Percentiles rank a stretch among this genome's conserved stretches.
Evolutionary conservation across 805 yeast genomes (phyloP).

Genomic region (Blastobotrys peoriensis): DNA sequence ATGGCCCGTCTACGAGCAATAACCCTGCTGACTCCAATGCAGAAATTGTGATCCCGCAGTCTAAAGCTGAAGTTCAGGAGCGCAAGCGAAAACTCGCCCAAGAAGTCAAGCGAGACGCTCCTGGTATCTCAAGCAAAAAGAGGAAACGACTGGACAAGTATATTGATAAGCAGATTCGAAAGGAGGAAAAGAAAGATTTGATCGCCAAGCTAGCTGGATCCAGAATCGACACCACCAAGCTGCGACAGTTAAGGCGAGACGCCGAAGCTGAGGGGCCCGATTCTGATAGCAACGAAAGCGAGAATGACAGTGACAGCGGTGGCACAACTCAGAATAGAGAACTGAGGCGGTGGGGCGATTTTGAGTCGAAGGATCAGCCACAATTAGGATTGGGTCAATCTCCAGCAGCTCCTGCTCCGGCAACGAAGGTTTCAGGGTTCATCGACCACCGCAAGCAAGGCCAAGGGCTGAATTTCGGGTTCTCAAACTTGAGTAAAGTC

Average conservation of each 20-base stretch:
- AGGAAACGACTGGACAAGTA: slow-evolving; percentile 81
- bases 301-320: no score
- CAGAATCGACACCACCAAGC: slow-evolving; percentile 60
- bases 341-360: background rate
- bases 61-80: slow-evolving; percentile 54
- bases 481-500: background rate
- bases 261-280: background rate
- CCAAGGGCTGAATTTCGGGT: background rate
- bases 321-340: no score
- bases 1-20: slow-evolving; percentile 12
- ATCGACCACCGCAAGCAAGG: background rate
- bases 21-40: slow-evolving; percentile 47
- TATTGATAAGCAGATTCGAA: slow-evolving; percentile 80
- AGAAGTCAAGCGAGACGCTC: slow-evolving; percentile 54
- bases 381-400: background rate
- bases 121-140: slow-evolving; percentile 64
- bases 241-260: slow-evolving; percentile 29
- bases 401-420: background rate
- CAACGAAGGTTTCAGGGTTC: background rate
- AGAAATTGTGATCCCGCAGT: slow-evolving; percentile 55
- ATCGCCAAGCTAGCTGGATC: slow-evolving; percentile 62
- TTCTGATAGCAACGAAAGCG: background rate
- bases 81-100: slow-evolving; percentile 62
- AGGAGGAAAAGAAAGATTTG: slow-evolving; percentile 79
- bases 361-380: background rate